Base-by-base conservation (phyloP, 345 rosid species). In the Melaleuca quinquenervia region DNA sequence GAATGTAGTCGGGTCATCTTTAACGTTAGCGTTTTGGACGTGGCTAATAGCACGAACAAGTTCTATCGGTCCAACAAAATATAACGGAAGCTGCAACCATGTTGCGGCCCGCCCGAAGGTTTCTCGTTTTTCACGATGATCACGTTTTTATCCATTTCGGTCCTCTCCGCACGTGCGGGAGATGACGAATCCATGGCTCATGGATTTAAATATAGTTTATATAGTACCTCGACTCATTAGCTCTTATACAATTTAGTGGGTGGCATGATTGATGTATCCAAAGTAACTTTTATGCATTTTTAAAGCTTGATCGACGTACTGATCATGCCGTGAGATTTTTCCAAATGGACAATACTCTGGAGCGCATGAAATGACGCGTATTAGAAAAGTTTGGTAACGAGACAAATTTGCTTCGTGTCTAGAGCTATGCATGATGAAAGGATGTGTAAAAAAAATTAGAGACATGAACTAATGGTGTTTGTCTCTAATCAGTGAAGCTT, bases 191-290 rank as follows among this genome's bases (percentile, higher is more conserved):
- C 32, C 9, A 8, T 8, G 12, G 45, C 22, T 32, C 13, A 3
- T 29, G 44, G 32, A 62, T 62, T 29, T 8, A 14, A 14, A 18
- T 29, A 29, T 58, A n/a, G 2, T 60, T 60, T 27, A 27, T 18
- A 6, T 60, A 0, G 1, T 27, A 0, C 9, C 74, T 18, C 9
- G 27, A 0, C 3, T 27, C 5, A 7, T n/a, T n/a, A 7, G 36
- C 32, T 1, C 32, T 1, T 0, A 58, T 58, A 58, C 29, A 58
- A 58, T 58, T 58, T 58, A 58, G 32, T 58, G 70, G 32, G 75
- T 14, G 41, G 27, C 75, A 62, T 62, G 44, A 29, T 21, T 21
- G 15, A 3, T 29, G 3, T 62, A 29, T 29, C 1, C 15, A 62
- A 29, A 15, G 0, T 15, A 29, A 29, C 11, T 29, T 41, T 41